These are phyloP conservation scores for Dendrostoma leiphaemia DNA, from an alignment of 2,329 filamentous ascomycete genomes.

Conservation along the genomic window DNA sequence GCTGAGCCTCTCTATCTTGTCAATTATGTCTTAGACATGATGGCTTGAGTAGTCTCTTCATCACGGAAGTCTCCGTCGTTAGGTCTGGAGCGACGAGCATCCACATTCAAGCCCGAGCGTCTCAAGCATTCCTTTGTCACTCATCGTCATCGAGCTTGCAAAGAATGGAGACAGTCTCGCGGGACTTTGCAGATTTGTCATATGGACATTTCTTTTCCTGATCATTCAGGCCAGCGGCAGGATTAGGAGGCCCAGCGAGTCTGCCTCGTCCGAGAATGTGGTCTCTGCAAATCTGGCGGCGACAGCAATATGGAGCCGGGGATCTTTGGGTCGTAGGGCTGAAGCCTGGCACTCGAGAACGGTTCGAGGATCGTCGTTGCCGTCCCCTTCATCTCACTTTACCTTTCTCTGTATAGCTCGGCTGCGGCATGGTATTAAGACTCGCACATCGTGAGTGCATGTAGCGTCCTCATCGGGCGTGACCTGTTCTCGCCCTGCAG, in stretches of 20 bases:
- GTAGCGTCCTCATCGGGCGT: background rate
- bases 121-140: too few species aligned
- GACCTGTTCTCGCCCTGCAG: background rate
- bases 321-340: slow-evolving; percentile 12
- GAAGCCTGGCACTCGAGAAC: background rate
- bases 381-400: background rate
- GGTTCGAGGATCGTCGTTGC: too few species aligned
- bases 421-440: background rate
- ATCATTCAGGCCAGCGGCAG: too few species aligned
- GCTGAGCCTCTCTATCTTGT: slow-evolving; percentile 14
- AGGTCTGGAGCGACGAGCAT: background rate
- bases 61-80: slow-evolving; percentile 4
- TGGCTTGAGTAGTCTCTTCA: slow-evolving; percentile 3
- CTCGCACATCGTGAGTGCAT: background rate
- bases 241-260: too few species aligned
- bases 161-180: too few species aligned
- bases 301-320: background rate
- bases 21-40: slow-evolving; percentile 17
- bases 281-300: background rate
- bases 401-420: background rate
- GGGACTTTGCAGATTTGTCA: too few species aligned
- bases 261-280: too few species aligned
- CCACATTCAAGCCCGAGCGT: too few species aligned
- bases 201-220: too few species aligned
- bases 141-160: too few species aligned